Evolutionary conservation across 495 filamentous ascomycete species (phyloP), one percentile per base, ranked within the genome.

Genomic region (Aspergillus bridgeri): DNA sequence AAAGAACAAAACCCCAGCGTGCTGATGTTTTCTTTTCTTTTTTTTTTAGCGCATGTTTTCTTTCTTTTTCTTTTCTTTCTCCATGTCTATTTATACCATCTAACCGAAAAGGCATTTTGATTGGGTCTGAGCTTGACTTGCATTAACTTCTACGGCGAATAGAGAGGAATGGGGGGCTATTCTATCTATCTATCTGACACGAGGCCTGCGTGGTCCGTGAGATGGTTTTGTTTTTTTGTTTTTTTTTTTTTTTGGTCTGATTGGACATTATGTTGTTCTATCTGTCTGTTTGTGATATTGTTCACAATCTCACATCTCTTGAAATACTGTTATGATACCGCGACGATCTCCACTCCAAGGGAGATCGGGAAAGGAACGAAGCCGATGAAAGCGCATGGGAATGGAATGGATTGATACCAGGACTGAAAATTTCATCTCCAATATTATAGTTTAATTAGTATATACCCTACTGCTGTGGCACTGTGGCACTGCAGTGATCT

Each of bases 31-130:
- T n/a, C n/a, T n/a, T n/a, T n/a, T n/a, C n/a, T n/a, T 47, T 47
- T 47, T 20, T 23, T 47, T 23, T 38, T 38, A 38, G 33, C 33
- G 33, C 33, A 38, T 15, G 25, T 27, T 15, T 21, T 11, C 8
- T 23, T 47, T 21, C 11, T 47, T 47, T 47, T 21, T 47, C 3
- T 47, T 47, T 21, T 46, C 43, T 46, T 23, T n/a, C 44, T 6
- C 20, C 17, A 47, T 47, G 21, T 47, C 18, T 47, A 46, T 54
- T 27, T 43, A 54, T 48, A 46, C 42, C 19, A 53, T 21, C 18
- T 53, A 9, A 38, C 33, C 33, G 33, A 38, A 38, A 15, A 11
- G 33, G 9, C 33, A 38, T 38, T 38, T 38, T 38, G 33, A 38
- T 38, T 38, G 33, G 33, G 33, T 38, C 33, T 38, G 33, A 38